phyloP scores from a whole-genome alignment of 2,329 filamentous ascomycete species.

The Diaporthe caulivora region DNA sequence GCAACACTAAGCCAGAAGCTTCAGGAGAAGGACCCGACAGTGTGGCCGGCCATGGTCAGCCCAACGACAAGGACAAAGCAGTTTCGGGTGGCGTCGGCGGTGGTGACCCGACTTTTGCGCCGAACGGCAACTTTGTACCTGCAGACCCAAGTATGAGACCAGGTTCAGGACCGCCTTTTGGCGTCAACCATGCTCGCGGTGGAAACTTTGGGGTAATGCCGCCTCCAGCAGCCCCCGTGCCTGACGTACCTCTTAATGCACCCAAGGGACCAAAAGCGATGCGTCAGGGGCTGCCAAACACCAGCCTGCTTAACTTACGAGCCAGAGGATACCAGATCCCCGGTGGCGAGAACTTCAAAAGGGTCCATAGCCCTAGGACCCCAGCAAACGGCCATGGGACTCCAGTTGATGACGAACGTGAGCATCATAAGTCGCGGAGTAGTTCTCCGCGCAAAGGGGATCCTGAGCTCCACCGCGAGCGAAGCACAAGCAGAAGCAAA shows the following conservation, averaged over 20 bases:
- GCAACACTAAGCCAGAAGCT: slow-evolving; percentile 22
- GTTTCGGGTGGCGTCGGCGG: slow-evolving; percentile 38
- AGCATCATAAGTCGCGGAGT: slow-evolving; percentile 59
- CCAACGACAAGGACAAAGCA: slow-evolving; percentile 4
- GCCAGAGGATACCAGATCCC: slow-evolving; percentile 60
- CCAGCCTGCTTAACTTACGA: slow-evolving; percentile 76
- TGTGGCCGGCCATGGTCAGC: slow-evolving; percentile 25
- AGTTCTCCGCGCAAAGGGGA: slow-evolving; percentile 53
- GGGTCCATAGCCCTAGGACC: slow-evolving; percentile 47
- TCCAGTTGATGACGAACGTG: slow-evolving; percentile 43
- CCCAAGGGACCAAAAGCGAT: slow-evolving; percentile 96
- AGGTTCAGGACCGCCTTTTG: slow-evolving; percentile 31
- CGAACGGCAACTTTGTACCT: slow-evolving; percentile 36
- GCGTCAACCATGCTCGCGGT: slow-evolving; percentile 34
- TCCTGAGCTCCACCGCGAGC: slow-evolving; percentile 44
- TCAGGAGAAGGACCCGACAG: slow-evolving; percentile 17
- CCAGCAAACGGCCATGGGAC: slow-evolving; percentile 35
- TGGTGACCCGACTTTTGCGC: slow-evolving; percentile 29
- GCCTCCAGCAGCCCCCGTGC: slow-evolving; percentile 43
- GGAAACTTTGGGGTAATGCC: slow-evolving; percentile 40
- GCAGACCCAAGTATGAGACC: slow-evolving; percentile 37
- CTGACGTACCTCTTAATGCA: slow-evolving; percentile 74
- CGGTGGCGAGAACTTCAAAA: slow-evolving; percentile 50
- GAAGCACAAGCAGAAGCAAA: slow-evolving; percentile 43
- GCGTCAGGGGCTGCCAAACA: slow-evolving; percentile 89